These are phyloP conservation scores for Strobilomyces echinocephalus DNA, from an alignment of 768 basidiomycete species.

Conservation along the genomic window DNA sequence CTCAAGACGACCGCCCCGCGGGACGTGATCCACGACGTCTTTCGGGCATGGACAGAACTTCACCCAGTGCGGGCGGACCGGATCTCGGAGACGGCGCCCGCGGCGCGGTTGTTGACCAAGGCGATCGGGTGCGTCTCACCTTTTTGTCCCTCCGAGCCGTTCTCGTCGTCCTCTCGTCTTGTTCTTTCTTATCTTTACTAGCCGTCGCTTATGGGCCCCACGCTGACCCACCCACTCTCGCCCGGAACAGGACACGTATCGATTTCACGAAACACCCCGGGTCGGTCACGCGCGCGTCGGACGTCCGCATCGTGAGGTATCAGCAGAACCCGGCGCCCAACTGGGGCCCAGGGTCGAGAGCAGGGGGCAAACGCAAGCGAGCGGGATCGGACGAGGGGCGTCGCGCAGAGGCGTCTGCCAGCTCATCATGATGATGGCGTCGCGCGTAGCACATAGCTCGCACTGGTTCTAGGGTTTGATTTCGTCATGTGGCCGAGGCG, in stretches of 20 bases:
- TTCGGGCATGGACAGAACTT: conserved; percentile 76
- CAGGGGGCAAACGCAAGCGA: conserved; percentile 37
- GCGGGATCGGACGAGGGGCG: conserved; percentile 18
- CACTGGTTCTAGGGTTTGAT: too few species aligned
- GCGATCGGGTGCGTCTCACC: conserved; percentile 52
- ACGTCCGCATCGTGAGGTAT: conserved; percentile 79
- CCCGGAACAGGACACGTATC: conserved; percentile 40
- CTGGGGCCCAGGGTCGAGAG: conserved; percentile 86
- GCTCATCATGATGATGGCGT: too few species aligned
- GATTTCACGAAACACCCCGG: conserved; percentile 74
- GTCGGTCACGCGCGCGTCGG: conserved; percentile 53
- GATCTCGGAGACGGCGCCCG: conserved; percentile 68
- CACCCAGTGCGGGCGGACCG: conserved; percentile 85
- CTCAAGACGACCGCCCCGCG: conserved; percentile 83
- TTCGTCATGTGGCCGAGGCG: too few species aligned
- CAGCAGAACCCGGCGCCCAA: conserved; percentile 86
- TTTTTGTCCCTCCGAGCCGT: too few species aligned
- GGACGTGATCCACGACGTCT: conserved; percentile 71
- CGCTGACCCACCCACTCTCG: not conserved
- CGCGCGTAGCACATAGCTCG: too few species aligned
- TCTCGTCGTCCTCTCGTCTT: not conserved
- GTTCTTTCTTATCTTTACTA: not conserved
- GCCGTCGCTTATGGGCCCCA: not conserved
- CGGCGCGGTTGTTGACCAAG: conserved; percentile 61
- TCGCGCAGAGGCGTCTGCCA: too few species aligned